Percentiles rank a stretch among this genome's conserved stretches.
Evolutionary conservation across 805 yeast genomes (phyloP).

Genomic region (Teunomyces panamensis): DNA sequence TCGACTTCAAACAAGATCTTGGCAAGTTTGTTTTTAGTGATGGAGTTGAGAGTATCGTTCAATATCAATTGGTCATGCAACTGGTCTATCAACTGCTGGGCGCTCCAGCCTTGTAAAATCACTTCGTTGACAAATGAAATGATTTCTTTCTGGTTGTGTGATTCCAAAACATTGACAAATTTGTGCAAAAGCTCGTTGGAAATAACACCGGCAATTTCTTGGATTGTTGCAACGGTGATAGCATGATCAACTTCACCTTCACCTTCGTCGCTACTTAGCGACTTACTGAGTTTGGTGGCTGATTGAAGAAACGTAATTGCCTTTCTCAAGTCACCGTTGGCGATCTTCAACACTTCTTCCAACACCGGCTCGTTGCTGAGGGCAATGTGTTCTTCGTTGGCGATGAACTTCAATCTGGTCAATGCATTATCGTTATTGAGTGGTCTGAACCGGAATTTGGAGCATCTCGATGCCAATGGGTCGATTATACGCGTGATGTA

Average conservation of each 20-base stretch:
- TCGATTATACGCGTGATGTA: slow-evolving; percentile 95
- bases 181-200: slow-evolving; percentile 46
- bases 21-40: slow-evolving; percentile 64
- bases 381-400: slow-evolving; percentile 36
- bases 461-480: slow-evolving; percentile 94
- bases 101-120: slow-evolving; percentile 74
- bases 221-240: slow-evolving; percentile 47
- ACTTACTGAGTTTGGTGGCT: slow-evolving; percentile 56
- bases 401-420: slow-evolving; percentile 60
- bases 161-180: slow-evolving; percentile 34
- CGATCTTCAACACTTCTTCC: slow-evolving; percentile 61
- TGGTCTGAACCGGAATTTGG: slow-evolving; percentile 86
- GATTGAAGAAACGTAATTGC: slow-evolving; percentile 90
- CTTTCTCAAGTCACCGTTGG: slow-evolving; percentile 88
- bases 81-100: slow-evolving; percentile 66
- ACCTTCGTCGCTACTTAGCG: slow-evolving; percentile 17
- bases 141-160: slow-evolving; percentile 28
- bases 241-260: slow-evolving; percentile 26
- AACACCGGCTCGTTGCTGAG: slow-evolving; percentile 50
- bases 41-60: slow-evolving; percentile 47
- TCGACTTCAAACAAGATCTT: slow-evolving; percentile 71
- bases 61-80: slow-evolving; percentile 64
- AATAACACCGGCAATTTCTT: slow-evolving; percentile 77
- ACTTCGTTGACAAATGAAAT: slow-evolving; percentile 47
- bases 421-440: slow-evolving; percentile 72